These are phyloP conservation scores for Plenodomus tracheiphilus DNA, from an alignment of 2,329 filamentous ascomycete species.

Conservation along the genomic window DNA sequence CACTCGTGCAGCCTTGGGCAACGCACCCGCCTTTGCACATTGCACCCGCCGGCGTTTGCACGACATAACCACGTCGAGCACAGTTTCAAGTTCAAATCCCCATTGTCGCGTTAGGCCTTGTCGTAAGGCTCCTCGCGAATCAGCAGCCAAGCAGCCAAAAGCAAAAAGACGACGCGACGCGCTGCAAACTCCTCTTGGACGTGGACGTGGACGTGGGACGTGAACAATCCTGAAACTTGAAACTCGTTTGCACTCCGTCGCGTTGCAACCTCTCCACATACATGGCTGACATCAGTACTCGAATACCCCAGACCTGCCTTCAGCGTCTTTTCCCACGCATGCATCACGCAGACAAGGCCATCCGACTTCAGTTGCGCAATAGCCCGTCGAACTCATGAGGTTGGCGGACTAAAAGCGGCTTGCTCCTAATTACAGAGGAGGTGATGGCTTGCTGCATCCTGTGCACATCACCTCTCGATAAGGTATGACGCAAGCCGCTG, in stretches of 20 bases:
- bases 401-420: slow-evolving; percentile 15
- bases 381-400: too few species aligned
- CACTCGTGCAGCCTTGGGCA: background rate
- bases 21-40: background rate
- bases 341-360: too few species aligned
- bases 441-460: background rate
- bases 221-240: background rate
- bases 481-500: slow-evolving; percentile 5
- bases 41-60: background rate
- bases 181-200: too few species aligned
- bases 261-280: too few species aligned
- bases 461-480: background rate
- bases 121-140: background rate
- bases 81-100: background rate
- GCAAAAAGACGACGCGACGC: background rate
- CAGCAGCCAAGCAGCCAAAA: background rate
- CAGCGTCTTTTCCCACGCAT: too few species aligned
- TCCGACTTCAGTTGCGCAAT: too few species aligned
- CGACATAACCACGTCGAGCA: background rate
- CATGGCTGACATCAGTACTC: too few species aligned
- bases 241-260: background rate
- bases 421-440: background rate
- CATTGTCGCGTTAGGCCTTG: background rate
- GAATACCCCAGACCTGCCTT: too few species aligned
- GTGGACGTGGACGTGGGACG: too few species aligned